A percentile compares a stretch with the other conserved stretches of the same genome.
These are phyloP conservation scores for Iodosphaeria phyllophila DNA, from an alignment of 2,329 filamentous ascomycete species.

Conservation along the genomic window DNA sequence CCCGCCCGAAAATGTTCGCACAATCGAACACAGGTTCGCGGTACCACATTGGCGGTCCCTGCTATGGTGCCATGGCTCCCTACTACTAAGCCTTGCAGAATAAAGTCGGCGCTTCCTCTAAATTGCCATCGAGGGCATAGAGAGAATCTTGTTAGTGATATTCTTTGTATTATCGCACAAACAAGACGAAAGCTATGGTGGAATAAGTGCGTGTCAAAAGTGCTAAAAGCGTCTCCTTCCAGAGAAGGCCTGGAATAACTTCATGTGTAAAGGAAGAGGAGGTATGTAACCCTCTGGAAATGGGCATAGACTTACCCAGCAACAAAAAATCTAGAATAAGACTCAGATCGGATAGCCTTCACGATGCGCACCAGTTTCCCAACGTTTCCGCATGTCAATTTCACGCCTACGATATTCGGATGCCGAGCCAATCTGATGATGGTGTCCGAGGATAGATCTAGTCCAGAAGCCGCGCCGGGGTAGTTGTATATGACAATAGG, in stretches of 20 bases:
- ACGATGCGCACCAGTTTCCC: slow-evolving; percentile 26
- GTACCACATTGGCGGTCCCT: slow-evolving; percentile 52
- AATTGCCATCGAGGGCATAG: too few relatives aligned
- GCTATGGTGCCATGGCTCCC: slow-evolving; percentile 45
- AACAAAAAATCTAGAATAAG: too few relatives aligned
- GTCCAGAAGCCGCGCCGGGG: slow-evolving; percentile 31
- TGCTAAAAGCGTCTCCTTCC: too few relatives aligned
- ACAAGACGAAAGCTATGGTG: too few relatives aligned
- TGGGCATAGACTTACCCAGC: too few relatives aligned
- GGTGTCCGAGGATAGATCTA: slow-evolving; percentile 35
- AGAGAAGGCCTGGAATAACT: too few relatives aligned
- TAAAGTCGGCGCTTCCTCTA: slow-evolving; percentile 47
- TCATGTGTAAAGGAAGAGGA: too few relatives aligned
- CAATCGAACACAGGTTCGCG: slow-evolving; percentile 43
- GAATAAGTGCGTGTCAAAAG: too few relatives aligned
- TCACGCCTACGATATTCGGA: slow-evolving; percentile 39
- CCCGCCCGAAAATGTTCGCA: slow-evolving; percentile 41
- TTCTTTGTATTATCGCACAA: too few relatives aligned
- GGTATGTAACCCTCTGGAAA: too few relatives aligned
- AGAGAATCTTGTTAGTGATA: too few relatives aligned
- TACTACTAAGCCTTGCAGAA: slow-evolving; percentile 39
- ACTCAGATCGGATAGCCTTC: too few relatives aligned
- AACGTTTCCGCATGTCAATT: slow-evolving; percentile 34
- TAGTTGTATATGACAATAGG: slow-evolving; percentile 47
- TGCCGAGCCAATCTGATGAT: slow-evolving; percentile 30